Evolutionary conservation across 2,329 filamentous ascomycete genomes (phyloP), one percentile per base, ranked within the genome.

Genomic region (Cladobotryum protrusum): DNA sequence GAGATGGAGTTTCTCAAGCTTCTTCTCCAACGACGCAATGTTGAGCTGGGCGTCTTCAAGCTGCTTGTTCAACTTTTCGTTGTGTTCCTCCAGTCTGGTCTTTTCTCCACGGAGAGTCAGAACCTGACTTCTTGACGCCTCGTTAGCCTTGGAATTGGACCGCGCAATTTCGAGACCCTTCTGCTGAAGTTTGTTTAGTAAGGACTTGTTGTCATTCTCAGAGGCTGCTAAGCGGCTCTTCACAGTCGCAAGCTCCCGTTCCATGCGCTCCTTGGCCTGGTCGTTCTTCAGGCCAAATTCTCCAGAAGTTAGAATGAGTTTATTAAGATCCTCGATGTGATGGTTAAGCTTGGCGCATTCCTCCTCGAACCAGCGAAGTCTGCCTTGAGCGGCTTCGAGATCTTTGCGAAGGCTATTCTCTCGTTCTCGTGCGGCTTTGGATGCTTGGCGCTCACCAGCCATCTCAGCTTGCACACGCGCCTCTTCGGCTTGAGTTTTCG

Each of bases 151-250:
- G 5, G 91, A 95, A 53, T 82, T 89, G 1, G 92, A 93, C 42
- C 93, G 82, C 37, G 92, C 92, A 66, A 99, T 95, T 63, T 99
- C 92, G 6, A 99, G 78, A 29, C 95, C 93, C 73, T 97, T 97
- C 62, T 97, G 92, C 62, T 97, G 92, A 15, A 99, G 78, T 69
- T 97, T 97, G 72, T 96, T 97, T 57, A 97, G 78, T n/a, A 99
- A 74, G 5, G 90, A 86, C 46, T 89, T 85, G 61, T 97, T 97
- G 69, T 97, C 92, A 60, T 97, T 96, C 66, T 99, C 92, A 0
- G 92, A 97, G 19, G 92, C 93, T 7, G 86, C 79, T 37, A 99
- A 75, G 18, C 92, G 85, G 53, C 91, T 91, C 66, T 93, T 95
- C 58, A 96, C 81, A 1, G 92, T 96, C 18, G 89, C 85, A 6